Conservation (phyloP, 805 yeast species). For the Tetrapisispora taiwanensis region DNA sequence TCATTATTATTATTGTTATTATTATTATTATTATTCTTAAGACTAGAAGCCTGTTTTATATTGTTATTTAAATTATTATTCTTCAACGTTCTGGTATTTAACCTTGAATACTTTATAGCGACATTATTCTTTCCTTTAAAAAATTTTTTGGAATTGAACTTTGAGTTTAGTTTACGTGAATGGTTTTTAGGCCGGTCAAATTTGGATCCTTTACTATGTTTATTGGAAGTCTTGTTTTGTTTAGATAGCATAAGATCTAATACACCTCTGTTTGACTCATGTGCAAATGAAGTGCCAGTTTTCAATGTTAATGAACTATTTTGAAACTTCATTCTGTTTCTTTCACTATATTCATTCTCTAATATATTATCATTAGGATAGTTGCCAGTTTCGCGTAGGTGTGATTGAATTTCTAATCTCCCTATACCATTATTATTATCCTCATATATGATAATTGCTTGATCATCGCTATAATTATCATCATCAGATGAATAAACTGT, state of each 20-base stretch:
- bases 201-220: not conserved
- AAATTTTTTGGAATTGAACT: not conserved
- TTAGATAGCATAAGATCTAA: conserved; percentile 13
- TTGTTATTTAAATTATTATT: not conserved
- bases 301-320: too few relatives aligned
- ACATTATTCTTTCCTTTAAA: not conserved
- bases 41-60: too few relatives aligned
- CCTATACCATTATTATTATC: not conserved
- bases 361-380: too few relatives aligned
- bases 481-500: conserved; percentile 10
- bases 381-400: too few relatives aligned
- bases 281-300: not conserved
- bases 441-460: not conserved
- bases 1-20: too few relatives aligned
- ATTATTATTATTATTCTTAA: too few relatives aligned
- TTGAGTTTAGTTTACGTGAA: not conserved
- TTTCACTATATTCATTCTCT: too few relatives aligned
- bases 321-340: too few relatives aligned
- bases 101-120: not conserved
- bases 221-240: not conserved
- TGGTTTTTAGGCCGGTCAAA: not conserved
- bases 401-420: not conserved
- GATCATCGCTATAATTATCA: not conserved
- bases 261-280: conserved; percentile 6
- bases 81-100: not conserved